phyloP scores from a whole-genome alignment of 306 rosid genomes.

The Rubus idaeus region DNA sequence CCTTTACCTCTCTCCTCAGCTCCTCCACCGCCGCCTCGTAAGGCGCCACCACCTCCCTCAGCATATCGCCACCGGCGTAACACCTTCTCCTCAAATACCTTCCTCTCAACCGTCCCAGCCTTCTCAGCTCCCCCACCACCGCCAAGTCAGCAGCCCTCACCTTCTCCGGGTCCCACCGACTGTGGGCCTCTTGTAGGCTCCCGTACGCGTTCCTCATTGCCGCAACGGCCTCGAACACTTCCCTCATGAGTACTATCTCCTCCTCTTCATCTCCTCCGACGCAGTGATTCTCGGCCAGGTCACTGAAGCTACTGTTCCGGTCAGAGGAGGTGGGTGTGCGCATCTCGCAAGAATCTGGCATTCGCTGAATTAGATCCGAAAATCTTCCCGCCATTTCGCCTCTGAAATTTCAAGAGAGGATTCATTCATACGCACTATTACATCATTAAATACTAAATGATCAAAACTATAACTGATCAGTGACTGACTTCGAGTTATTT shows the following conservation, averaged over 20 bases:
- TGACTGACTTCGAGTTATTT: neutral
- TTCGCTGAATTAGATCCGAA: neutral
- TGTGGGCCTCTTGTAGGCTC: slow-evolving; percentile 80
- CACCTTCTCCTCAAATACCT: slow-evolving; percentile 44
- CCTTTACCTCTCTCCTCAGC: slow-evolving; percentile 74
- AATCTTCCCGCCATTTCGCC: slow-evolving; percentile 71
- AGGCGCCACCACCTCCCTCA: slow-evolving; percentile 89
- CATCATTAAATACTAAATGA: too few relatives aligned
- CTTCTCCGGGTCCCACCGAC: slow-evolving; percentile 77
- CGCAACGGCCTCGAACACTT: slow-evolving; percentile 71
- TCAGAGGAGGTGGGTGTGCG: slow-evolving; percentile 58
- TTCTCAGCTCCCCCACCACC: slow-evolving; percentile 76
- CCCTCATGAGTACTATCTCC: slow-evolving; percentile 49
- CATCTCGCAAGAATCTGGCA: slow-evolving; percentile 4
- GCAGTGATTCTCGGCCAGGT: neutral
- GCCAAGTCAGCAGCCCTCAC: slow-evolving; percentile 79
- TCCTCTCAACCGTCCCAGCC: slow-evolving; percentile 65
- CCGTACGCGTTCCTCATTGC: slow-evolving; percentile 77
- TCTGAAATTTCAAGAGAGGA: neutral
- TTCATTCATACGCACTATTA: too few relatives aligned
- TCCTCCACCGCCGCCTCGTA: slow-evolving; percentile 92
- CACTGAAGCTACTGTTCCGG: slow-evolving; percentile 20
- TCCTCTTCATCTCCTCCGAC: slow-evolving; percentile 26
- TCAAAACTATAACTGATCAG: too few relatives aligned
- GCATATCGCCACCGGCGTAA: slow-evolving; percentile 30